Evolutionary conservation across 192 early-diverging fungal species (phyloP), one percentile per base, ranked within the genome.

Genomic region (Coemansia sp.): DNA sequence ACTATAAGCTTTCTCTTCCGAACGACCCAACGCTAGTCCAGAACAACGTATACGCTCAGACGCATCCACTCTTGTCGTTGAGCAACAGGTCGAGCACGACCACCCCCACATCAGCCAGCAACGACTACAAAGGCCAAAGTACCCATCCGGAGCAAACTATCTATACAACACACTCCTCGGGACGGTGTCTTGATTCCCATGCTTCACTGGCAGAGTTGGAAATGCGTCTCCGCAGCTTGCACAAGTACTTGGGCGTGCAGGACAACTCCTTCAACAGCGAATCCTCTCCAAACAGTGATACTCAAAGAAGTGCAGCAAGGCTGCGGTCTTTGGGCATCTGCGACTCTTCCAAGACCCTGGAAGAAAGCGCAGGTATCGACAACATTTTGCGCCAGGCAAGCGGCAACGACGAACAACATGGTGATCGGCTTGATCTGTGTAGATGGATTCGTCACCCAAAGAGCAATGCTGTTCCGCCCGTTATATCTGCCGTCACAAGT

Each of bases 371-470:
- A 6, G 34, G n/a, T 35, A 59, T 59, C 20, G 51, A 26, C 11
- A 26, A 2, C 8, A 26, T 53, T 6, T 33, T 59, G 57, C 57
- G 8, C 5, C 7, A 34, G 9, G 7, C 18, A 35, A 18, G 8
- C 18, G 38, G 57, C 57, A 26, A 38, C 34, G 24, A 38, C 8
- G 57, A n/a, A 21, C 57, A 59, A 15, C 57, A 59, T 10, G 57
- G n/a, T 9, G 34, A n/a, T 18, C 16, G 48, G 16, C 60, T 72
- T 36, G 73, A 81, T 52, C 44, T 81, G 21, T 75, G 78, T 36
- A 43, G 66, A 35, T 72, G 73, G 78, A 64, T 72, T 35, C 69
- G 72, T 12, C 61, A 55, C 55, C 55, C 66, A 38, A 59, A 59
- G 20, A 59, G 38, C 57, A 34, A 12, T 26, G 33, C 11, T 30